Base-by-base conservation (phyloP, 2,329 filamentous ascomycete genomes). In the Amauroascus verrucosus region DNA sequence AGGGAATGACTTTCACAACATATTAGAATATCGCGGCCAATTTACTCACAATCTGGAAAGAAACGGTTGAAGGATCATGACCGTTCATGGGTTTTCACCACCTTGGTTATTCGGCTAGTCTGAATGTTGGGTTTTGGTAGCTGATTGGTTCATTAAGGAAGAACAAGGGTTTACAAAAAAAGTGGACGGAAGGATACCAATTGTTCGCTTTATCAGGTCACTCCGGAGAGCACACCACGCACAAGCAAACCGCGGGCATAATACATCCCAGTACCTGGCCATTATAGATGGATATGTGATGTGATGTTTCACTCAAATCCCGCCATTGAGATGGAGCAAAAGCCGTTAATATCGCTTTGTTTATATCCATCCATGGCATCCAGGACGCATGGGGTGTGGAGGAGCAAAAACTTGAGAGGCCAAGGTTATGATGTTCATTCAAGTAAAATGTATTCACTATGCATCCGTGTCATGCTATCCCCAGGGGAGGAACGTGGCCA, bases 401-500 rank as follows among this genome's bases (percentile, higher is more conserved):
- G 14, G 5, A 30, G 16, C 45, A 48, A 48, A 18, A 14, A 48
- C 9, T 9, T 2, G 6, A 26, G 28, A 11, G 30, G 11, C 33
- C 32, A 26, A 35, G 18, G 20, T 8, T 35, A 22, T 3, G 13
- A 24, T 24, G 11, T 22, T 41, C 18, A 41, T n/a, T 48, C 20
- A 9, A 48, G n/a, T 14, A 37, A 38, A 28, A 16, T 2, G 20
- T 11, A 38, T 48, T 35, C 33, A 28, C 28, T 13, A 37, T 38
- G 13, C 14, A 26, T 26, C 32, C 41, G 1, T 18, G 20, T 63
- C 60, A 93, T 62, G 81, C 80, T 63, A 96, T 79, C 40, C 83
- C 84, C 64, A 96, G 80, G 58, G 87, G 82, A 9, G 85, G 75
- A 60, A 97, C 84, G 72, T 91, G 87, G 4, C 91, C 91, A 73